Conservation (phyloP, 2,329 filamentous ascomycete genomes). For the Emergomyces pasteurianus region DNA sequence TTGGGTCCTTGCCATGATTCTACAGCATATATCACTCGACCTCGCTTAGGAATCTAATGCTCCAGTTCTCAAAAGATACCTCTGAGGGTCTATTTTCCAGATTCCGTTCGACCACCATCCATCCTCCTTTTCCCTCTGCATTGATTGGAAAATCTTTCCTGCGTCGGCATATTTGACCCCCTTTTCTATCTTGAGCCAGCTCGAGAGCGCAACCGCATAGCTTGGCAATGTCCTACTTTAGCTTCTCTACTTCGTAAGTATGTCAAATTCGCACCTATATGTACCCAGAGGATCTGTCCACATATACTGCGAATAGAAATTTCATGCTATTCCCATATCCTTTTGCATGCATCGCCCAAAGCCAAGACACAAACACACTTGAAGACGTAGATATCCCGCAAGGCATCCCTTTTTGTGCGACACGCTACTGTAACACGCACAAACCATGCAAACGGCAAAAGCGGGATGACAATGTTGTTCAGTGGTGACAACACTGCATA, state of each 20-base stretch:
- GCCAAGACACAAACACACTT: neutral
- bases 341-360: neutral
- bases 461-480: neutral
- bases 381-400: neutral
- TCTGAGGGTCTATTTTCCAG: neutral
- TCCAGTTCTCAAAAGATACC: neutral
- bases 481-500: neutral
- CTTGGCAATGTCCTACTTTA: neutral
- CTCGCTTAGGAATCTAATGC: neutral
- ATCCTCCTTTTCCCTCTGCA: no score
- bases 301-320: no score
- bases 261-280: neutral
- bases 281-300: no score
- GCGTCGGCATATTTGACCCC: neutral
- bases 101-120: no score
- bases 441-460: neutral
- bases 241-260: neutral
- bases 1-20: neutral
- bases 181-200: neutral
- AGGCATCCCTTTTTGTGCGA: neutral
- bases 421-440: neutral
- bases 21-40: neutral
- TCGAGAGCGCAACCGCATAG: neutral
- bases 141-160: neutral
- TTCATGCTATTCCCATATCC: neutral